Base-by-base conservation (phyloP, 2,329 filamentous ascomycete species). In the Hymenoscyphus scutula region DNA sequence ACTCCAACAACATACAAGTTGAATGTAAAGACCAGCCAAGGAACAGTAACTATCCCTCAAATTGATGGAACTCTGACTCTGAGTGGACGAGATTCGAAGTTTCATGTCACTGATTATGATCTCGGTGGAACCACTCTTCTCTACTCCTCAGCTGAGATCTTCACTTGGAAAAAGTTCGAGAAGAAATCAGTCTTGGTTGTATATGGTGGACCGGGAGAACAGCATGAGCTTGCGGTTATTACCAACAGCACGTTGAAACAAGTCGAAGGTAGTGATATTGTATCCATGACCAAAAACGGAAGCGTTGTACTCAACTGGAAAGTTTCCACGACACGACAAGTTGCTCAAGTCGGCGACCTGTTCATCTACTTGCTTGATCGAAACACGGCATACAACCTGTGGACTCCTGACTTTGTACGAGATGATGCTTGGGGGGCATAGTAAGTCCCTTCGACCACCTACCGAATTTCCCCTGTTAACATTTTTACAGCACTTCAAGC, bases 131-230 rank as follows among this genome's bases (percentile, higher is more conserved):
- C 78, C 5, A 82, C 78, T 0, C 70, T 91, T 17, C 72, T 89
- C 0, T 91, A 90, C 74, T 89, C 85, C 0, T 88, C 88, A 1
- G 86, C 86, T 0, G 88, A 91, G 69, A 82, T 91, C 27, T 85
- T 87, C 65, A 89, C 87, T 0, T 89, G 87, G 84, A 88, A 91
- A 73, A 80, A 82, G 58, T 86, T 88, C 63, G 79, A 78, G 0
- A 76, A 81, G 45, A 83, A 81, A 72, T 87, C 84, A 15, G 81
- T 86, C 0, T 74, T 90, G 1, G 74, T 91, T 1, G 75, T 91
- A 2, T 91, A 90, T 66, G 85, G 85, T 2, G 86, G 84, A 0
- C 77, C 81, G 0, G 79, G 79, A 15, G 88, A 91, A 68, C 76
- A 77, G 1, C 86, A 90, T 64, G 88, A 91, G 68, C 76, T 90